Evolutionary conservation across 805 yeast genomes (phyloP), one percentile per base, ranked within the genome.

Genomic region (Kuraishia capsulata): DNA sequence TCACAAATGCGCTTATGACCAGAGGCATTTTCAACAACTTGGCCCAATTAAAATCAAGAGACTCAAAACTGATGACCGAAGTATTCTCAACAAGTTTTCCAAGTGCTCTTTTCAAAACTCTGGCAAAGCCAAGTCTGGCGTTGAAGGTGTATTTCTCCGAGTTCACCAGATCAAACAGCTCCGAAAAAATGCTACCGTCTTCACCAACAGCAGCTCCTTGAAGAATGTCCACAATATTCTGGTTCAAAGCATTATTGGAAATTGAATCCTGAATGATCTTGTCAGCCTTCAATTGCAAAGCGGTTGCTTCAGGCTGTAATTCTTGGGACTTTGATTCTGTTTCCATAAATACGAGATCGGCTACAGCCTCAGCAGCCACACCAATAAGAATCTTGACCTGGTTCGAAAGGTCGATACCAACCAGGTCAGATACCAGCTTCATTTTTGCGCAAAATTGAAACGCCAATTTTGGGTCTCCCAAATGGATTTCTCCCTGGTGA

Each of bases 1-100:
- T 44, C 1, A 66, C 25, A 5, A 70, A 49, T 9, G 74, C 54
- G 2, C 65, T 56, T 4, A 54, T 47, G 31, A 50, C 64, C 38
- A 57, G 46, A 20, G 62, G 72, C 18, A 37, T 44, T 33, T 51
- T 59, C 40, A 46, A 54, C 34, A 59, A 51, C 36, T 39, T 53
- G 39, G 53, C 61, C 44, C 52, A 65, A 38, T 59, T 55, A 46
- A 48, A 51, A 34, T 43, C 64, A 58, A 47, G 61, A 43, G 48
- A 46, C 14, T 49, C 45, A 32, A 66, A 57, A 3, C 39, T 30
- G 3, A 50, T 37, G 35, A 42, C 45, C 28, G 59, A 44, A 14
- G 44, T 46, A 11, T 38, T 29, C 28, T 65, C 71, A 10, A 59
- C 45, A 4, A 53, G 44, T 18, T 57, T 54, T 5, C 46, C 31